These are phyloP conservation scores for Paraphoma chrysanthemicola DNA, from an alignment of 2,329 filamentous ascomycete species.

Conservation along the genomic window DNA sequence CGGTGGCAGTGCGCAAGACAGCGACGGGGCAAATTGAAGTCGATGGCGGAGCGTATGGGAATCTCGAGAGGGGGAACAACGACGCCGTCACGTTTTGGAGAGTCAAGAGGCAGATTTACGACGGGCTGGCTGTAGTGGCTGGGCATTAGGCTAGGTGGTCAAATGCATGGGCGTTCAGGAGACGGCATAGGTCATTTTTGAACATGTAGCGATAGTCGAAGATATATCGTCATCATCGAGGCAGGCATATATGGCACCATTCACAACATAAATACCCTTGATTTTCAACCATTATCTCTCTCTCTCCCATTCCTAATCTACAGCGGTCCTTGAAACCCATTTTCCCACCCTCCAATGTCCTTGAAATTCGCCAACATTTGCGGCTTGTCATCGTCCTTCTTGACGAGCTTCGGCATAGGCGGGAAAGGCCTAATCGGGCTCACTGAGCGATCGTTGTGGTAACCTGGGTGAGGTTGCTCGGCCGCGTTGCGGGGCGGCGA, in stretches of 20 bases:
- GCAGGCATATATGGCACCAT: neutral
- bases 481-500: neutral
- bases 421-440: neutral
- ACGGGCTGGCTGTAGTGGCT: conserved; percentile 88
- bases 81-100: conserved; percentile 77
- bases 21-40: conserved; percentile 87
- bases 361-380: neutral
- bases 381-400: neutral
- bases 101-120: conserved; percentile 90
- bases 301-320: neutral
- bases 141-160: conserved; percentile 59
- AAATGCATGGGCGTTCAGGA: neutral
- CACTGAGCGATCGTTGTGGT: neutral
- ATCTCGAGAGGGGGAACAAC: conserved; percentile 52
- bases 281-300: too few relatives aligned
- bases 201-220: too few relatives aligned
- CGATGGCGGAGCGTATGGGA: conserved; percentile 62
- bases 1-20: conserved; percentile 87
- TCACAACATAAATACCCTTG: neutral
- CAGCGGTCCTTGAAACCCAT: neutral
- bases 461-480: neutral
- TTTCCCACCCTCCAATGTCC: neutral
- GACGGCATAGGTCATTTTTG: neutral
- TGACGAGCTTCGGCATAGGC: neutral
- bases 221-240: too few relatives aligned